Evolutionary conservation across 805 yeast genomes (phyloP).

Genomic region (Myxozyma mucilagina): DNA sequence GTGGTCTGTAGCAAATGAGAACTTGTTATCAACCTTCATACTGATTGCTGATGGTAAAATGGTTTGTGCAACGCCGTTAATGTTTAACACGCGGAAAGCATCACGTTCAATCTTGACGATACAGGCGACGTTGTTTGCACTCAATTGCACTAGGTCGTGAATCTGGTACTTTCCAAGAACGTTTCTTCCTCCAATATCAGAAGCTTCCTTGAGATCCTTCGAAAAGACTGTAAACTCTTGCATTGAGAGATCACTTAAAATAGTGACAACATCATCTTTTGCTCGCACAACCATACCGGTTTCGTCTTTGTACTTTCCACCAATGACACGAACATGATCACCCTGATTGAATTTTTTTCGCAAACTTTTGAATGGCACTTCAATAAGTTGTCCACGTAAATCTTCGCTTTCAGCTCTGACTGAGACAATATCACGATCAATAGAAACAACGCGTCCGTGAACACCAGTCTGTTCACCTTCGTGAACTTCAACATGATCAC

Average conservation of each 20-base stretch:
- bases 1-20: constrained; percentile 81
- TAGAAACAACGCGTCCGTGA: constrained; percentile 71
- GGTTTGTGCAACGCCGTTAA: constrained; percentile 73
- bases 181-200: constrained; percentile 79
- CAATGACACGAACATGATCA: constrained; percentile 27
- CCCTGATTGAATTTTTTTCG: constrained; percentile 57
- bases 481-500: constrained; percentile 88
- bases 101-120: constrained; percentile 88
- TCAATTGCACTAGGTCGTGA: constrained; percentile 85
- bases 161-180: constrained; percentile 69
- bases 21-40: constrained; percentile 66
- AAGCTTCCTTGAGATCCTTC: constrained; percentile 83
- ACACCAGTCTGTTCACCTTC: constrained; percentile 93
- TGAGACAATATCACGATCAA: constrained; percentile 63
- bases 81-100: constrained; percentile 72
- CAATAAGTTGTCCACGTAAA: constrained; percentile 60
- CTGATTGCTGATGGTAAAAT: constrained; percentile 82
- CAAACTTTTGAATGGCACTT: constrained; percentile 77
- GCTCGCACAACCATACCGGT: constrained; percentile 90
- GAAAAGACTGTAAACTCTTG: constrained; percentile 91
- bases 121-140: constrained; percentile 84
- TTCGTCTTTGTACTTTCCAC: constrained; percentile 89
- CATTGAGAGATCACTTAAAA: constrained; percentile 84
- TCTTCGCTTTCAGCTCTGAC: constrained; percentile 47
- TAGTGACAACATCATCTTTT: constrained; percentile 80